Evolutionary conservation across 129 eudicot genomes (phyloP), one percentile per base, ranked within the genome.

Genomic region (Pittosporum tobira): DNA sequence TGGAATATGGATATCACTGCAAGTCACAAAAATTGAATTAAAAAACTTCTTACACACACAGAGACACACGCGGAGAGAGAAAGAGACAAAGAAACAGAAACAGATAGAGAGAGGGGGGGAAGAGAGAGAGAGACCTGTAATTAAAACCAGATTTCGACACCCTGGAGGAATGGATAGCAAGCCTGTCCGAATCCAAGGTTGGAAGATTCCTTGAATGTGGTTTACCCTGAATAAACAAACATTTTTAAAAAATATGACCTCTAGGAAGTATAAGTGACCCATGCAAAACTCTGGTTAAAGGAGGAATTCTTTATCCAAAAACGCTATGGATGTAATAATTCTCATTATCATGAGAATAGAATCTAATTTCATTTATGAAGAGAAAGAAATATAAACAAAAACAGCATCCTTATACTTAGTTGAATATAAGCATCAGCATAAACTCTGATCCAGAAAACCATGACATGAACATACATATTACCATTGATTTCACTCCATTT

Each of bases 161-260:
- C 63, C 95, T 81, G 60, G 90, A 91, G 30, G 98, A 91, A 77
- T 91, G 96, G 54, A 81, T 69, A 64, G 85, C 81, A 55, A 91
- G 88, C 74, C 79, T 72, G 59, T 86, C 98, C 5, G 85, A 64
- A 64, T 86, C 88, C 75, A 74, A 20, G 52, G 63, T 52, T 34
- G 79, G 88, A 55, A 71, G 66, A 53, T 77, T 91, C 73, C 90
- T 83, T 27, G 84, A 67, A 61, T 74, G 81, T 29, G 82, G 76
- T 43, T 66, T 66, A 62, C 83, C 98, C 98, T 91, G 74, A 38
- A 72, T n/a, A n/a, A n/a, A n/a, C n/a, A n/a, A n/a, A n/a, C n/a
- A n/a, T n/a, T n/a, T n/a, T n/a, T n/a, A n/a, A n/a, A n/a, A n/a
- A n/a, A n/a, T n/a, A n/a, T n/a, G n/a, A n/a, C 45, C 16, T 49